phyloP scores from a whole-genome alignment of 495 filamentous ascomycete species.

The Penicillium daleae region DNA sequence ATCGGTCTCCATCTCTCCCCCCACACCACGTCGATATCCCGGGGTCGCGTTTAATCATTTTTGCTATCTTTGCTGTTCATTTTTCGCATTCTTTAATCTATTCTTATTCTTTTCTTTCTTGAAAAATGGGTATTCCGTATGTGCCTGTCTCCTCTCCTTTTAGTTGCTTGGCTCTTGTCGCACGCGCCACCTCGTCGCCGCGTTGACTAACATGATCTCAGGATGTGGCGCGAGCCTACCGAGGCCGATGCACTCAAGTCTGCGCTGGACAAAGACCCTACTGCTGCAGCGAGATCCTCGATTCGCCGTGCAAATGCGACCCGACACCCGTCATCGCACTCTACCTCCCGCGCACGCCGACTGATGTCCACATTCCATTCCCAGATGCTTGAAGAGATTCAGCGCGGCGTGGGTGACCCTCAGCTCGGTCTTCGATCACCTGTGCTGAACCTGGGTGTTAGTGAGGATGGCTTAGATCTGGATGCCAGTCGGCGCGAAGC shows the following conservation, averaged over 20 bases:
- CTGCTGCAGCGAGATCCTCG: constrained; percentile 67
- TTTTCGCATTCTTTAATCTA: constrained; percentile 19
- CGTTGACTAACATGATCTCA: constrained; percentile 35
- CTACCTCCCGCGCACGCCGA: constrained; percentile 36
- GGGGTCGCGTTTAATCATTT: constrained; percentile 26
- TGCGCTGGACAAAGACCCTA: constrained; percentile 56
- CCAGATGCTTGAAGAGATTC: constrained; percentile 51
- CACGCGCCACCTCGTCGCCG: constrained; percentile 36
- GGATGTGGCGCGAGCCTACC: constrained; percentile 62
- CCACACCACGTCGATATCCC: constrained; percentile 7
- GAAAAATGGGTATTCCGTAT: constrained; percentile 79
- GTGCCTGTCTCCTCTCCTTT: constrained; percentile 37
- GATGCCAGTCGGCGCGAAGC: constrained; percentile 41
- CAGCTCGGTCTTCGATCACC: constrained; percentile 36
- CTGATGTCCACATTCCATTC: constrained; percentile 37
- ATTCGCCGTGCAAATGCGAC: constrained; percentile 65
- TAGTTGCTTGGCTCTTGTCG: constrained; percentile 19
- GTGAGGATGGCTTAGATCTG: constrained; percentile 41
- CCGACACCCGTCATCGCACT: constrained; percentile 43
- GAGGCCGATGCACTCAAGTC: constrained; percentile 57
- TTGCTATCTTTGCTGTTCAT: constrained; percentile 14
- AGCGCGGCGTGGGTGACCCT: constrained; percentile 39
- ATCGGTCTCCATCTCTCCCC: constrained; percentile 18
- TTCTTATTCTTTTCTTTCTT: constrained; percentile 29
- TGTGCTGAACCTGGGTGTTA: constrained; percentile 31